Evolutionary conservation across 1,139 yeast species (phyloP), one percentile per base, ranked within the genome.

Genomic region (Candida glucosophila): DNA sequence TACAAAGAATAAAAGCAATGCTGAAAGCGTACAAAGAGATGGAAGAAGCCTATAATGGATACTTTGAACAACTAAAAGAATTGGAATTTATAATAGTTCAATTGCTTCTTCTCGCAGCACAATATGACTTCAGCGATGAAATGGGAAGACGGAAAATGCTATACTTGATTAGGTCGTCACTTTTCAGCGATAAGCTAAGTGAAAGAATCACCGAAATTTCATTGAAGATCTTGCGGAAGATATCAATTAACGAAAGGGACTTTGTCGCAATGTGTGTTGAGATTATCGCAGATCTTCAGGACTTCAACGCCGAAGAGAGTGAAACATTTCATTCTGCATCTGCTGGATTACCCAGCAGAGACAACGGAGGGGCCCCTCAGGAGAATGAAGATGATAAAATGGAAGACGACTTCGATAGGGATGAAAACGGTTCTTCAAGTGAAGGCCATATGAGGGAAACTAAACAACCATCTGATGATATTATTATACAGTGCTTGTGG

Each of bases 111-210:
- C 70, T 85, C 20, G 77, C 90, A 0, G 68, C 68, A 22, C 73
- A 73, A 20, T 81, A 78, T 44, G 98, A 90, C 47, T 85, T 74
- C 43, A 79, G 88, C 37, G 98, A 90, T 54, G 96, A 88, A 49
- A 72, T 82, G 26, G 96, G 97, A 5, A 72, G 97, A 44, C 68
- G 95, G 46, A 74, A 77, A 25, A 78, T 85, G 75, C 55, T 85
- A 23, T 79, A 75, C 28, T 69, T 80, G 4, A 65, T 86, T 11
- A 71, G 95, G 52, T 60, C 73, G 16, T 58, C 77, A 8, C 53
- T 79, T 31, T 59, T 74, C 1, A 63, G 68, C 25, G 77, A 72
- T 29, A 62, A 67, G 12, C 54, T 82, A 14, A 41, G 61, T 1
- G 82, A 77, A 23, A 48, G 58, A 2, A 52, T 81, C 12, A 65